Evolutionary conservation across 2,329 filamentous ascomycete genomes (phyloP).

Genomic region (Lizonia empirigonia): DNA sequence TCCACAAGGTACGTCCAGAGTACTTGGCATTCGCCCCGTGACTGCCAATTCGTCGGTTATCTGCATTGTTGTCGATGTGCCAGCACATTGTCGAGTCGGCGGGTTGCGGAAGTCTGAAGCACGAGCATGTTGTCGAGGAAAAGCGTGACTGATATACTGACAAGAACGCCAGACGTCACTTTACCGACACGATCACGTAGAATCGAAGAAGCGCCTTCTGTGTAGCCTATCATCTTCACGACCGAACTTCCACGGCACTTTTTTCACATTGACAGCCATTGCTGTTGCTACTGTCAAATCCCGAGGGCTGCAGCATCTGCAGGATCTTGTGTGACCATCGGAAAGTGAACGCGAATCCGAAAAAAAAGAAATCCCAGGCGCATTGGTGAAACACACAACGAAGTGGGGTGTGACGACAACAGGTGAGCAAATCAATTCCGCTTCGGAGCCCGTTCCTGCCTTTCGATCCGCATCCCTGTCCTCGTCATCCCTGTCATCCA

Average conservation of each 20-base stretch:
- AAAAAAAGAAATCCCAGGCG: constrained; percentile 6
- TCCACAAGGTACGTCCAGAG: constrained; percentile 28
- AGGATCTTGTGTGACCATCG: constrained; percentile 16
- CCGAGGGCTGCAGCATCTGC: constrained; percentile 10
- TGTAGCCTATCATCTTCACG: constrained; percentile 13
- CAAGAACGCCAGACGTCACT: constrained; percentile 25
- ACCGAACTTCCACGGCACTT: constrained; percentile 12
- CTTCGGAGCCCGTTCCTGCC: constrained; percentile 31
- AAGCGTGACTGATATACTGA: constrained; percentile 43
- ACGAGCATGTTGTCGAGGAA: constrained; percentile 22
- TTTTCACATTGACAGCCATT: background rate
- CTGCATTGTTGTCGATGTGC: background rate
- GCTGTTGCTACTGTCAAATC: background rate
- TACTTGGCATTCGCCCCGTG: background rate
- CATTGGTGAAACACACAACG: constrained; percentile 15
- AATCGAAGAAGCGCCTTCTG: constrained; percentile 24
- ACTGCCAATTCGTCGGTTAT: background rate
- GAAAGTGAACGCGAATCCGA: constrained; percentile 6
- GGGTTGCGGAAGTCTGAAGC: background rate
- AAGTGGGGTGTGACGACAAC: constrained; percentile 30
- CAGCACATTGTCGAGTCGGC: constrained; percentile 19
- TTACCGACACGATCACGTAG: constrained; percentile 1
- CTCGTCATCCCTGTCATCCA: constrained; percentile 41
- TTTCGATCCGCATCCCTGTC: constrained; percentile 6
- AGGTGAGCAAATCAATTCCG: constrained; percentile 45